Evolutionary conservation across 1,284 basidiomycete genomes (phyloP), one percentile per base, ranked within the genome.

Genomic region (Polyporus tsugae): DNA sequence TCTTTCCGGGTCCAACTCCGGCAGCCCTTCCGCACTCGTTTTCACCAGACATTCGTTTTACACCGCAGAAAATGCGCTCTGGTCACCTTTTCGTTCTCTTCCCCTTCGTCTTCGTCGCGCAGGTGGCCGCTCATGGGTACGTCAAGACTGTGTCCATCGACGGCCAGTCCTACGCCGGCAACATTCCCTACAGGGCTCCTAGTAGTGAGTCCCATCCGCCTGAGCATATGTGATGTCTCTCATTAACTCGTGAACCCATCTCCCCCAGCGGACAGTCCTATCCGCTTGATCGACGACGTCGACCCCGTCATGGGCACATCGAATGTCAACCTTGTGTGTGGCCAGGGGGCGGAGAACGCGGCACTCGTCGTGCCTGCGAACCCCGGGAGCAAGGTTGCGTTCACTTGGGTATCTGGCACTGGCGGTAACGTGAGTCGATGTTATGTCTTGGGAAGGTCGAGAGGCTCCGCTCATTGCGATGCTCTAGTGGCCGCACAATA

Each of bases 321-420:
- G 52, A 92, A 92, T 75, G 73, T 83, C 1, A 82, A 83, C 68
- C 60, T 93, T 10, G 89, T 86, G 73, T 94, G 93, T 74, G 92
- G 93, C 0, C 79, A 82, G 41, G 79, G 82, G 41, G 86, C 90
- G 0, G 78, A 83, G 68, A 78, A 82, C 1, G 91, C 89, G 0
- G 72, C 82, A 1, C 77, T 86, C 58, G 83, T 89, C 58, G 89
- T 85, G 0, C 74, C 84, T 58, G 91, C 87, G 10, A 89, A 88
- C 62, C 89, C 93, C 0, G 92, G 92, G 5, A 89, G 88, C 75
- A 76, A 74, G 0, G 65, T 94, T 15, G 78, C 82, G 3, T 87
- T 94, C 74, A 79, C 82, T 63, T 94, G 91, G 92, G 80, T 78
- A 44, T 87, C 82, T 44, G 87, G 84, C 0, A 80, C 80, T 10